Percentiles rank a stretch among this genome's conserved stretches.
These are phyloP conservation scores for Botrytis medusae DNA, from an alignment of 2,329 filamentous ascomycete genomes.

Conservation along the genomic window DNA sequence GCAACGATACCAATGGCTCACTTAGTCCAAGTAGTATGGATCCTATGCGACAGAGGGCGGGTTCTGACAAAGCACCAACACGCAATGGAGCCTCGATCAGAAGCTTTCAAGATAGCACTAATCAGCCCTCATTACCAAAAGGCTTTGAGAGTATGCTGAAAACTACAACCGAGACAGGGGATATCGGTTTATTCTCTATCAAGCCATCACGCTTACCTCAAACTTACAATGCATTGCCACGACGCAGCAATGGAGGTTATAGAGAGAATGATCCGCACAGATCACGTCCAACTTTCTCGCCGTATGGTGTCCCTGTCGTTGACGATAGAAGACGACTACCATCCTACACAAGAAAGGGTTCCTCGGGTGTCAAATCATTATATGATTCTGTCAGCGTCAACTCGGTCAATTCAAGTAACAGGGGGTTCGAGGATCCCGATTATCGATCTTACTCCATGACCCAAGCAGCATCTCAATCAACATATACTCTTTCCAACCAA, in stretches of 20 bases:
- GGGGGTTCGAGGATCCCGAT: conserved; percentile 46
- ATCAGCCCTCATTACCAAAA: conserved; percentile 50
- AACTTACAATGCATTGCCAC: conserved; percentile 29
- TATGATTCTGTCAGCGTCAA: conserved; percentile 53
- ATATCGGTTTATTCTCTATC: conserved; percentile 61
- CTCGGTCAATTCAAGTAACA: conserved; percentile 41
- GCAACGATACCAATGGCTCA: background rate
- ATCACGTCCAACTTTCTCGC: conserved; percentile 29
- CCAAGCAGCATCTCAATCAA: conserved; percentile 42
- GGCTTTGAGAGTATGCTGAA: conserved; percentile 65
- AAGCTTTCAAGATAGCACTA: conserved; percentile 43
- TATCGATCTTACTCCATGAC: conserved; percentile 57
- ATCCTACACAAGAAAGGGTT: conserved; percentile 48
- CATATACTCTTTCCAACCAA: conserved; percentile 46
- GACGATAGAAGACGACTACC: conserved; percentile 49
- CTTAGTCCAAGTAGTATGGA: conserved; percentile 6
- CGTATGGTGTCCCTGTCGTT: conserved; percentile 36
- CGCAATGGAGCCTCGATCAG: conserved; percentile 42
- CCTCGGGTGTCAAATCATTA: conserved; percentile 57
- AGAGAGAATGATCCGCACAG: conserved; percentile 29
- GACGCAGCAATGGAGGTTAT: conserved; percentile 26
- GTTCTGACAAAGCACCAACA: conserved; percentile 24
- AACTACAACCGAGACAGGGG: conserved; percentile 65
- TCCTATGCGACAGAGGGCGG: conserved; percentile 27
- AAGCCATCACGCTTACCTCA: conserved; percentile 42